Conservation (phyloP, 2,329 filamentous ascomycete genomes). For the Scopulariopsis brevicaulis region DNA sequence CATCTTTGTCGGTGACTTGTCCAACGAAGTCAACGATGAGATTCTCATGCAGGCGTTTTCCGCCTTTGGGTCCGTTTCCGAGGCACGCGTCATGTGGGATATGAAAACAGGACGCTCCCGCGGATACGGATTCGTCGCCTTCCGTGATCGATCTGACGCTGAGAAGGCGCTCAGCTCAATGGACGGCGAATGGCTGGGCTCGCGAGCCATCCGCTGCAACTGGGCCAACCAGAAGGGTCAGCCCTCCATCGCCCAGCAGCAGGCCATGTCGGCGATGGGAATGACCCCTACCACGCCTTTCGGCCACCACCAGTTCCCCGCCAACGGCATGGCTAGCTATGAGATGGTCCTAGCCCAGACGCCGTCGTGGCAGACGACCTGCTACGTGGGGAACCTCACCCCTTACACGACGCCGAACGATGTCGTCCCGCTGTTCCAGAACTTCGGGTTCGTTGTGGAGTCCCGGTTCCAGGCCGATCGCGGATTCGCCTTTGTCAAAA, state of each 20-base stretch:
- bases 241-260: conserved; percentile 94
- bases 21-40: conserved; percentile 98
- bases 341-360: conserved; percentile 95
- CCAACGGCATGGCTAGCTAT: conserved; percentile 92
- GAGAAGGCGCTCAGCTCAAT: conserved; percentile 95
- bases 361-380: conserved; percentile 95
- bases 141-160: conserved; percentile 84
- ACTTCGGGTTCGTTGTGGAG: conserved; percentile 95
- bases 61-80: conserved; percentile 88
- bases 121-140: conserved; percentile 96
- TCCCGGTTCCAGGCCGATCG: conserved; percentile 96
- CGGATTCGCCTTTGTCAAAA: conserved; percentile 97
- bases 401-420: conserved; percentile 97
- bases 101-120: conserved; percentile 99
- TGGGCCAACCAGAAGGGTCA: conserved; percentile 99
- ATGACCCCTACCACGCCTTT: conserved; percentile 96
- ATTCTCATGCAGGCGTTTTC: conserved; percentile 89
- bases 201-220: conserved; percentile 96
- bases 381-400: conserved; percentile 94
- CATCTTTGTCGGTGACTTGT: conserved; percentile 95
- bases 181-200: conserved; percentile 98
- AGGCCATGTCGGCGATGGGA: conserved; percentile 93
- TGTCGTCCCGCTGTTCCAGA: conserved; percentile 94
- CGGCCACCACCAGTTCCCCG: conserved; percentile 95
- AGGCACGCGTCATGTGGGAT: conserved; percentile 99